Evolutionary conservation across 2,329 filamentous ascomycete genomes (phyloP), one percentile per base, ranked within the genome.

Genomic region (Fusarium mangiferae): DNA sequence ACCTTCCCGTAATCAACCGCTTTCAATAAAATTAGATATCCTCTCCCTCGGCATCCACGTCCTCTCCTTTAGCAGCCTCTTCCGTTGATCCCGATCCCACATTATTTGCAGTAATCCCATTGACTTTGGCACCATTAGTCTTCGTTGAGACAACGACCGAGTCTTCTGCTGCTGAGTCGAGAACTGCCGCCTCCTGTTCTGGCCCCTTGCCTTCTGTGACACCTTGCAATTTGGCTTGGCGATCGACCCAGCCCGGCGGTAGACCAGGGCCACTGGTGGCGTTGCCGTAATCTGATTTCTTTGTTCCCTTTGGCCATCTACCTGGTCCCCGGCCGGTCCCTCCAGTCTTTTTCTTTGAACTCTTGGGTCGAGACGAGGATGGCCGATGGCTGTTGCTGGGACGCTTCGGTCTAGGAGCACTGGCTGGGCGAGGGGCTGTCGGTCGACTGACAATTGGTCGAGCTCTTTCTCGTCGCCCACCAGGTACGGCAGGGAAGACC

Each of bases 401-500:
- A 6, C 83, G 84, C 35, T 84, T 84, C 13, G 84, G 84, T 13
- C 84, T 81, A 62, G 84, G 72, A 51, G 78, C 74, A 70, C 79
- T 78, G 58, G 77, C 71, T 15, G 82, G 80, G 18, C 85, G 83
- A 7, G 84, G 78, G 7, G 73, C 76, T 13, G 78, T 62, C 22
- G 85, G 81, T 26, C 87, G 83, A 44, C 80, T 80, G 6, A 85
- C 82, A 13, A 81, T 83, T 26, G 82, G 79, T 26, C 87, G 84
- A 17, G 84, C 79, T 22, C 87, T 84, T 49, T 87, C 79, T 12
- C 88, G 85, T 28, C 89, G 86, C 58, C 84, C 82, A 4, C 83
- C 82, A 17, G 83, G 84, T 14, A 93, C 83, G 0, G 92, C 89
- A 14, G 94, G 94, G 77, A 93, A 96, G 45, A 96, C 90, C 76